Base-by-base conservation (phyloP, 805 yeast species). In the Saccharomycopsis synnaedendra region DNA sequence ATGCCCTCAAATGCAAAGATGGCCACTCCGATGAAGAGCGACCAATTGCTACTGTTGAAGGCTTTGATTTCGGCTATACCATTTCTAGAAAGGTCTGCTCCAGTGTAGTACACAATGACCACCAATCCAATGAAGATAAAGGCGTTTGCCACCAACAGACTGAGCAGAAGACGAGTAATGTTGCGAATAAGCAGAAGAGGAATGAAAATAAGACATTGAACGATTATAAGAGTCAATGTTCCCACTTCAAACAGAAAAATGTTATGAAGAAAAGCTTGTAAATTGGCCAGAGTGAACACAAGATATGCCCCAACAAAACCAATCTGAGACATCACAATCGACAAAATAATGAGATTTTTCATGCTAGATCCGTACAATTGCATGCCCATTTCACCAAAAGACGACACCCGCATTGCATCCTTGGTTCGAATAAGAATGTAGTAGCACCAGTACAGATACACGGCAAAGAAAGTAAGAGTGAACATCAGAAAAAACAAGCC, bases 1-100 rank as follows among this genome's bases (percentile, higher is more conserved):
- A 85, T 83, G 1, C 94, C 94, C 64, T 85, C 94, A 59, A 83
- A 85, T n/a, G 93, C 87, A 67, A 85, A 85, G 32, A 85, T 84
- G 2, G 90, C 89, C 5, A 85, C 85, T 5, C 94, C 94, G 44
- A 84, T 78, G 58, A 84, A 84, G 43, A 85, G 63, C 0, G 90
- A 76, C 71, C 85, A 84, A 44, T 71, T 71, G 4, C 71, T 67
- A 32, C 66, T 52, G 60, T 83, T 83, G 64, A 83, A 73, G 44
- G 63, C 61, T 28, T 68, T 67, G 33, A 83, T 68, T 3, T 75
- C 78, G 1, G 79, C 79, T 0, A 72, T 61, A 3, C 80, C 77
- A 47, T 65, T 60, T 0, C 54, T 49, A 28, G 67, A 49, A 58
- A 80, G 61, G 54, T 79, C 78, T 49, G 58, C 45, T 8, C 71